Evolutionary conservation across 2,329 filamentous ascomycete genomes (phyloP).

Genomic region (Diaporthe velutina): DNA sequence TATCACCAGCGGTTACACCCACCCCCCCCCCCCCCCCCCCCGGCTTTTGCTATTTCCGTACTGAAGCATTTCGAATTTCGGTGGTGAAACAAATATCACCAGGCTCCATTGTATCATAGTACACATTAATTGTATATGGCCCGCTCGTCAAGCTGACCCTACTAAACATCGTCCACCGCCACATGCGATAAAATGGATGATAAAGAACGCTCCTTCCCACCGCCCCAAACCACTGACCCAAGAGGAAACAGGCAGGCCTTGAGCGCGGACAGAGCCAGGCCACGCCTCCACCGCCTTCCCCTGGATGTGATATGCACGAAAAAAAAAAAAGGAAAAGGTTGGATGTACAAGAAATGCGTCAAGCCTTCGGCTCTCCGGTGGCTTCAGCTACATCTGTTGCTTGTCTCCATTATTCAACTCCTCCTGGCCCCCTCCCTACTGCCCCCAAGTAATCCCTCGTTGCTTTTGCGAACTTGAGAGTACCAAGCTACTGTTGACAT

Average conservation of each 20-base stretch:
- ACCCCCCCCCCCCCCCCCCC: too few species aligned
- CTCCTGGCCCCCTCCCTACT: too few species aligned
- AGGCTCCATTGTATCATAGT: constrained; percentile 23
- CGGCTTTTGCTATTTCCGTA: not conserved
- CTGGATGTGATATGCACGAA: constrained; percentile 13
- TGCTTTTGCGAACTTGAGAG: not conserved
- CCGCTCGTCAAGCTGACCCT: not conserved
- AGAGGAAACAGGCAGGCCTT: not conserved
- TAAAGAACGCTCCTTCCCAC: not conserved
- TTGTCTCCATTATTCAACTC: not conserved
- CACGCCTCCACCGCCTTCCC: not conserved
- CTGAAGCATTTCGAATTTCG: too few species aligned
- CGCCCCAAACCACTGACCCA: not conserved
- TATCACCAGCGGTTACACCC: too few species aligned
- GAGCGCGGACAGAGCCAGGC: not conserved
- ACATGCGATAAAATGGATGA: not conserved
- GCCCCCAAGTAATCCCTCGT: too few species aligned
- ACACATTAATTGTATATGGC: constrained; percentile 36
- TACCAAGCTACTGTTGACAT: not conserved
- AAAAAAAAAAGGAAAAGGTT: not conserved
- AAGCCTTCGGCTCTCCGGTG: not conserved
- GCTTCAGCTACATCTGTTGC: not conserved
- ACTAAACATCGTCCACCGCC: not conserved
- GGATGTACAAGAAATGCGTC: constrained; percentile 24
- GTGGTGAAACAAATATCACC: not conserved